phyloP scores from a whole-genome alignment of 257 asterid species.

The Ballota nigra region DNA sequence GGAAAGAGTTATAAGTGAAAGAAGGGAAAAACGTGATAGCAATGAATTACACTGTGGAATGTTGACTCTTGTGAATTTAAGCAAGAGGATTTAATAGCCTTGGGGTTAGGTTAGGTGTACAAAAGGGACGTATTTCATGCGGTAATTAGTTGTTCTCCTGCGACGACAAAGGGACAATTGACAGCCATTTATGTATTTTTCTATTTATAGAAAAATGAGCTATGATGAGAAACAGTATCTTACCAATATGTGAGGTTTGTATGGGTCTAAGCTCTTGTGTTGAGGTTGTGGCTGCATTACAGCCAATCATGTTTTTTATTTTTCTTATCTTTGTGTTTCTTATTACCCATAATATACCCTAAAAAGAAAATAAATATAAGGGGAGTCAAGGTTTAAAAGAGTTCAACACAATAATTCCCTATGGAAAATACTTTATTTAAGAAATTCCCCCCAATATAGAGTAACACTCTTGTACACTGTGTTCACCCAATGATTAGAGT shows the following conservation, averaged over 20 bases:
- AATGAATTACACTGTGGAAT: slow-evolving; percentile 33
- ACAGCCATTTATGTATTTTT: neutral
- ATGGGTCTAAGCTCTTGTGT: neutral
- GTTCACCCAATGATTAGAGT: no score
- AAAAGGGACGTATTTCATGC: neutral
- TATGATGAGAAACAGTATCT: neutral
- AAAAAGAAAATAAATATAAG: no score
- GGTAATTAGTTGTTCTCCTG: neutral
- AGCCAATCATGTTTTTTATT: neutral
- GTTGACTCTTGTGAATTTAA: slow-evolving; percentile 21
- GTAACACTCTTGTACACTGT: no score
- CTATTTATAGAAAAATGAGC: no score
- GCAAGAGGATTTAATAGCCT: neutral
- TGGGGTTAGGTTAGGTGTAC: neutral
- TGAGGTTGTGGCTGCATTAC: neutral
- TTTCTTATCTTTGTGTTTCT: neutral
- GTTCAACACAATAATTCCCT: no score
- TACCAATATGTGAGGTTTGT: neutral
- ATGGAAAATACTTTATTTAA: no score
- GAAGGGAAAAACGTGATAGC: slow-evolving; percentile 38
- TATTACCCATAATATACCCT: no score
- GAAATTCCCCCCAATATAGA: no score
- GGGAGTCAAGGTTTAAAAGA: no score
- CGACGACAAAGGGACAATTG: neutral
- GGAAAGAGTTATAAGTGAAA: no score